A percentile compares a stretch with the other conserved stretches of the same genome.
These are phyloP conservation scores for Leucosporidium creatinivorum DNA, from an alignment of 768 basidiomycete species.

Conservation along the genomic window DNA sequence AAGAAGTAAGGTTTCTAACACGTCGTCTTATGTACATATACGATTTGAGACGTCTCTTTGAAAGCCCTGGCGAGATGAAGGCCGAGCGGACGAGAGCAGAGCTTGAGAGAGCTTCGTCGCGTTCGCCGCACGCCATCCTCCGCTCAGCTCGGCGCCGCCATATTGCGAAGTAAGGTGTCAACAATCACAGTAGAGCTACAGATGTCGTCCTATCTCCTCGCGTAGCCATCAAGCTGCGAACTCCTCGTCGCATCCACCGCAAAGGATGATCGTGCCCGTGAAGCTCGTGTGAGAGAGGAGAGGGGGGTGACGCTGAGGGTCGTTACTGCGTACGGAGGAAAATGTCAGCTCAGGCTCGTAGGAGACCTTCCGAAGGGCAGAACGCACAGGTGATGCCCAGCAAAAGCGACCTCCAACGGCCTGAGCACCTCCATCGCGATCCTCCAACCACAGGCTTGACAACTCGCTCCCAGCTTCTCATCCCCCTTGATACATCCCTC, in stretches of 20 bases:
- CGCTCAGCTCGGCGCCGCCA: too few species aligned
- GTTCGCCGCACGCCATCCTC: too few species aligned
- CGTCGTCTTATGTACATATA: too few species aligned
- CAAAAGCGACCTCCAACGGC: neutral
- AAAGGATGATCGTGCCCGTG: neutral
- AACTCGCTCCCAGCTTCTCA: neutral
- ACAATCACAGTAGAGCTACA: neutral
- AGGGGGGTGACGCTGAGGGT: neutral
- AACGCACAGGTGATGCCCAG: neutral
- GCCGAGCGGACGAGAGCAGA: too few species aligned
- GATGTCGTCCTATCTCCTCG: neutral
- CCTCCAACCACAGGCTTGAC: neutral
- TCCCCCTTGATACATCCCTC: neutral
- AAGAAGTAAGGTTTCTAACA: too few species aligned
- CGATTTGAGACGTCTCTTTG: too few species aligned
- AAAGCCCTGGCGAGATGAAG: too few species aligned
- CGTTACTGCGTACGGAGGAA: neutral
- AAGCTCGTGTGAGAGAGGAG: neutral
- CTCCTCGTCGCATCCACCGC: slow-evolving; percentile 2
- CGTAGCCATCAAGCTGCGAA: neutral
- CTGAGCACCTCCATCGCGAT: neutral
- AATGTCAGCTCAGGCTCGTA: neutral
- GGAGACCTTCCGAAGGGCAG: too few species aligned
- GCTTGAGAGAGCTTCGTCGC: too few species aligned
- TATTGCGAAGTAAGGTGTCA: too few species aligned